These are phyloP conservation scores for Gossypium sturtianum DNA, from an alignment of 345 rosid species.

Conservation along the genomic window DNA sequence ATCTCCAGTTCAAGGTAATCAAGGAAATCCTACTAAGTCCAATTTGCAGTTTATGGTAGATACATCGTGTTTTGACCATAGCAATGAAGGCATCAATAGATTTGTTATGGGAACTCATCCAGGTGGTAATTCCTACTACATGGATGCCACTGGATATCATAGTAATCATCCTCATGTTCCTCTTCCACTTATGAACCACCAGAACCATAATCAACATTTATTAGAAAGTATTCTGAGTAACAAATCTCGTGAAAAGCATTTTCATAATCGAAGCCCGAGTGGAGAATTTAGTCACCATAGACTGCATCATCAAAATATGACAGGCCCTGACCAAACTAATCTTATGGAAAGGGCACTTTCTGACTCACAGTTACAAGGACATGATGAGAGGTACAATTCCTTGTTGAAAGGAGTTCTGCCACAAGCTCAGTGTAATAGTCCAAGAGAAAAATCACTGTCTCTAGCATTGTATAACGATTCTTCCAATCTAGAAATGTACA, in stretches of 20 bases:
- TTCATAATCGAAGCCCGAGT: conserved; percentile 40
- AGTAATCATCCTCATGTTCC: conserved; percentile 30
- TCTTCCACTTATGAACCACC: conserved; percentile 26
- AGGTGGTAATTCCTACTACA: conserved; percentile 25
- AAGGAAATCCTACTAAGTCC: conserved; percentile 24
- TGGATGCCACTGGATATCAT: conserved; percentile 28
- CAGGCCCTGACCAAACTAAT: conserved; percentile 20
- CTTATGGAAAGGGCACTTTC: conserved; percentile 51
- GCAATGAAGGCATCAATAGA: conserved; percentile 18
- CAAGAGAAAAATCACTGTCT: conserved; percentile 38
- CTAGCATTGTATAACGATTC: conserved; percentile 22
- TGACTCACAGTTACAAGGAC: conserved; percentile 45
- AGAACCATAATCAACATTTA: conserved; percentile 29
- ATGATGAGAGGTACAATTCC: conserved; percentile 22
- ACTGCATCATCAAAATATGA: conserved; percentile 21
- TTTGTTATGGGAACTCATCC: conserved; percentile 21
- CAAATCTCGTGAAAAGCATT: conserved; percentile 27
- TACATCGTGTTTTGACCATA: conserved; percentile 11
- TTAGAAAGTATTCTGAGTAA: conserved; percentile 24
- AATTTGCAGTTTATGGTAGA: conserved; percentile 18
- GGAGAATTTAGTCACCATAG: conserved; percentile 30
- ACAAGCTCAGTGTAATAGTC: conserved; percentile 22
- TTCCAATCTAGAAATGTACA: conserved; percentile 21
- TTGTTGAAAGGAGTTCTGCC: conserved; percentile 22
- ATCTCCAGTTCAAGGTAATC: conserved; percentile 38